Percentiles rank a stretch among this genome's conserved stretches.
These are phyloP conservation scores for Beauveria scarabaeidicola DNA, from an alignment of 2,329 filamentous ascomycete genomes.

Conservation along the genomic window DNA sequence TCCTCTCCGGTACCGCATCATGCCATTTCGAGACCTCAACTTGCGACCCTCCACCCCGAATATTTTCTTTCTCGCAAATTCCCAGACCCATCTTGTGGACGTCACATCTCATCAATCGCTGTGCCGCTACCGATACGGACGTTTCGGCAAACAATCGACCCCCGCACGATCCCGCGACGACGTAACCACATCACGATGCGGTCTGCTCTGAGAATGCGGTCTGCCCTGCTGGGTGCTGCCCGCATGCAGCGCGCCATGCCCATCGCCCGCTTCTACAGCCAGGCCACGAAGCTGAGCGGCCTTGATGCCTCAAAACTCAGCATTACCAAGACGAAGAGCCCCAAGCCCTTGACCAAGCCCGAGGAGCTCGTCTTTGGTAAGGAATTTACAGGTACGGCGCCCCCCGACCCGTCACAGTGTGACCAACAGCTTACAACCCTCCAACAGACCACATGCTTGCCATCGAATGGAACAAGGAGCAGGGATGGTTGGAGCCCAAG, in stretches of 20 bases:
- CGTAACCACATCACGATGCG: conserved; percentile 9
- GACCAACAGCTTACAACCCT: not conserved
- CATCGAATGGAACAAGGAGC: conserved; percentile 79
- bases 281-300: conserved; percentile 47
- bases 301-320: conserved; percentile 72
- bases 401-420: not conserved
- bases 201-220: conserved; percentile 20
- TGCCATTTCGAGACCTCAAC: not conserved
- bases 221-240: conserved; percentile 26
- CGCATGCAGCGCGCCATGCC: conserved; percentile 28
- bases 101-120: not conserved
- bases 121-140: not conserved
- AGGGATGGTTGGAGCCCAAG: conserved; percentile 74
- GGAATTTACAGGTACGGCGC: conserved; percentile 69
- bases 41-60: not conserved
- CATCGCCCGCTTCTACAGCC: conserved; percentile 39
- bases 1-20: conserved; percentile 7
- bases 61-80: not conserved
- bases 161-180: not conserved
- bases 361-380: conserved; percentile 84
- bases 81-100: not conserved
- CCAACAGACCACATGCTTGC: conserved; percentile 86
- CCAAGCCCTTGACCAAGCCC: conserved; percentile 64
- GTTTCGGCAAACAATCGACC: not conserved
- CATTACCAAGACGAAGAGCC: conserved; percentile 65